Conservation (phyloP, 1,284 basidiomycete species). For the Bondarzewia mesenterica region DNA sequence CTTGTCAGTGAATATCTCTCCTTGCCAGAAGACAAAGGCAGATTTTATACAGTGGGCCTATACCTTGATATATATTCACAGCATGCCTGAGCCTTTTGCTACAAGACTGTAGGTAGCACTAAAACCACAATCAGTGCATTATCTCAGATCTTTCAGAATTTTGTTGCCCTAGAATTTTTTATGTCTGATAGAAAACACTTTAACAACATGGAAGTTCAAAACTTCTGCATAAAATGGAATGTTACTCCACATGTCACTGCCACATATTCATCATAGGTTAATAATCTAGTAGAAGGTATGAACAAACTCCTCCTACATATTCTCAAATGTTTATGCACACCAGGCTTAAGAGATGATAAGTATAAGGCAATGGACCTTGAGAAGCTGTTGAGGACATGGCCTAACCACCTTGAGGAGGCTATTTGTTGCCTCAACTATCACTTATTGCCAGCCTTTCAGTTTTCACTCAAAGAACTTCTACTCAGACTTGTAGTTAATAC, state of each 20-base stretch:
- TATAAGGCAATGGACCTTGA: background rate
- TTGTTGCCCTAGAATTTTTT: constrained; percentile 21
- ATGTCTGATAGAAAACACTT: constrained; percentile 33
- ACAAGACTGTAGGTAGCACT: constrained; percentile 17
- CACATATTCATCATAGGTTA: background rate
- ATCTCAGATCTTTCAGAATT: constrained; percentile 16
- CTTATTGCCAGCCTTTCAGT: background rate
- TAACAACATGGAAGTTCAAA: constrained; percentile 22
- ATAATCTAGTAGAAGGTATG: background rate
- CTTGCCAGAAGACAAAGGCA: constrained; percentile 25
- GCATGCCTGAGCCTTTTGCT: constrained; percentile 20
- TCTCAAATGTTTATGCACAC: background rate
- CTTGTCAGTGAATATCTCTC: constrained; percentile 26
- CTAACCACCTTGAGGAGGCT: background rate
- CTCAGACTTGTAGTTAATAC: background rate
- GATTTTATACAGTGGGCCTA: constrained; percentile 20
- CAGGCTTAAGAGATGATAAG: background rate
- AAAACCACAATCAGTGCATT: constrained; percentile 19
- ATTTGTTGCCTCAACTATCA: background rate
- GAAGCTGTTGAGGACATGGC: background rate
- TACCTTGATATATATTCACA: constrained; percentile 22
- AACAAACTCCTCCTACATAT: background rate
- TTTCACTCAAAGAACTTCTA: background rate
- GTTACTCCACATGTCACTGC: background rate
- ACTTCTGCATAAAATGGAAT: constrained; percentile 17